phyloP scores from a whole-genome alignment of 805 yeast species.

The Tetrapisispora phaffii region DNA sequence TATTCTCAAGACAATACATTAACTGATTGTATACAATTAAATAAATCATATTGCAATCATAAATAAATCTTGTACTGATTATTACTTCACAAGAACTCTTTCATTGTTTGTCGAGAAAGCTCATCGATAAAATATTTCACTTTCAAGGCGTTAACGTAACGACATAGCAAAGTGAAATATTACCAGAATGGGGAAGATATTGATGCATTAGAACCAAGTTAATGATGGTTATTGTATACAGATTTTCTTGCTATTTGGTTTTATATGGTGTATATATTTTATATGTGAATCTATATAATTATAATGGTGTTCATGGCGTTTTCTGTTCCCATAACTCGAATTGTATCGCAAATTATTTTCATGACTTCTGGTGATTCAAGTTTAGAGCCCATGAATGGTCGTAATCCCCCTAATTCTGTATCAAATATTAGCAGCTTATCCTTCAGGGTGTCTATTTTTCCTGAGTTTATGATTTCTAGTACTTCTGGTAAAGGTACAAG shows the following conservation, averaged over 20 bases:
- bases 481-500: conserved; percentile 40
- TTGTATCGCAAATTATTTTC: conserved; percentile 31
- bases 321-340: conserved; percentile 37
- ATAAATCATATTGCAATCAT: too few species aligned
- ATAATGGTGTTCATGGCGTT: conserved; percentile 26
- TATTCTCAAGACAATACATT: too few species aligned
- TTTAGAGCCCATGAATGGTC: conserved; percentile 17
- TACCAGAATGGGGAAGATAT: not conserved
- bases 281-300: conserved; percentile 10
- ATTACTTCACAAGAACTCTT: not conserved
- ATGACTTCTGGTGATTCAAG: conserved; percentile 17
- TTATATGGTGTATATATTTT: not conserved
- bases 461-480: conserved; percentile 28
- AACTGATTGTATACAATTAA: too few species aligned
- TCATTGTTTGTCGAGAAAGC: not conserved
- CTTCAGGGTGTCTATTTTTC: conserved; percentile 18
- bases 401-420: conserved; percentile 17
- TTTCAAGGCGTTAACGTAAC: not conserved
- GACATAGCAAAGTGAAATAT: not conserved
- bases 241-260: not conserved
- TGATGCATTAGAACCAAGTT: too few species aligned
- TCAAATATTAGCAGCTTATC: conserved; percentile 19
- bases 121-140: not conserved
- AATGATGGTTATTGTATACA: too few species aligned
- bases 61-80: too few species aligned